Evolutionary conservation across 1,139 yeast species (phyloP), one percentile per base, ranked within the genome.

Genomic region (Debaryomycetaceae sp.): DNA sequence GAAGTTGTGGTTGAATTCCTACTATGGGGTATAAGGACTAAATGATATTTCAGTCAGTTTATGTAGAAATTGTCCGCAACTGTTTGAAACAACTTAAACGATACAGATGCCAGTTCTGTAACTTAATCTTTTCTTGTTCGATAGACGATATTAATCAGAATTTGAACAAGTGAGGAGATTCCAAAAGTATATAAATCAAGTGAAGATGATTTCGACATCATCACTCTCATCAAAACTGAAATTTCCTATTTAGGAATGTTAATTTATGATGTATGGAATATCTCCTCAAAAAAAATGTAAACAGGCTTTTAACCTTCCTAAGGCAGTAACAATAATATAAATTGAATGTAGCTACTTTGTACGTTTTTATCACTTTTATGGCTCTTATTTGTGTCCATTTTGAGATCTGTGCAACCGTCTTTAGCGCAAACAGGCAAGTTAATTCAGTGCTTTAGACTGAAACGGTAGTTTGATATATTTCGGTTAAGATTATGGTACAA

Each of bases 41-140:
- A 27, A 27, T 27, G 31, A 27, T 3, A 27, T 27, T 27, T 27
- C 31, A 27, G 11, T 11, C 11, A 3, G 11, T 27, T 7, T 27
- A 27, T 27, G 31, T 27, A 27, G 31, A 11, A 27, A 27, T 27
- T 7, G 11, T 27, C 31, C 31, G 8, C 8, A 27, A 11, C 31
- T 27, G 31, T 27, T 7, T 27, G 8, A 7, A 27, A 27, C 31
- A 27, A 27, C 31, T 11, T 8, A 27, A 27, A 17, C 20, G 20
- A 17, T 17, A 39, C 45, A 34, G 13, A 40, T 27, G 45, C 39
- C 6, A 40, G 40, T 17, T 17, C 20, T 17, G 4, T 17, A 17
- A 17, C 4, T 17, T 17, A 17, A 17, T 17, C 20, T 17, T 17
- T 17, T 17, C 20, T 17, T 17, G 20, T 17, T 17, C 4, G 20